Evolutionary conservation across 306 rosid species (phyloP), one percentile per base, ranked within the genome.

Genomic region (Prosopis cineraria): DNA sequence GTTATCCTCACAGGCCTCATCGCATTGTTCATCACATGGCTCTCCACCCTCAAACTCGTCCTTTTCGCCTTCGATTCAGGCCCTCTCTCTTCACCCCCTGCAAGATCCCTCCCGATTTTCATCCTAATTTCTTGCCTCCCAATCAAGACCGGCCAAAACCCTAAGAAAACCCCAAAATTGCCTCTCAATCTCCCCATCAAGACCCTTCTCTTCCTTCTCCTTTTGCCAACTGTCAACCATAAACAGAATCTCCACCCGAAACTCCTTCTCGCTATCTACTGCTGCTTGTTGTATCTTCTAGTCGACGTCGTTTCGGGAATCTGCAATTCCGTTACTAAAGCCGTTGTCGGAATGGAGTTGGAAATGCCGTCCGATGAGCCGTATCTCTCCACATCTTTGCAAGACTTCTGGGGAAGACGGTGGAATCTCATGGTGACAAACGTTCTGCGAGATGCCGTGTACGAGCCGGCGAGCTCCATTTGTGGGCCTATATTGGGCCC

Each of bases 341-440:
- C 45, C 5, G 2, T 36, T 36, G 10, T 64, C 25, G 16, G 45
- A 36, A 33, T 64, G 8, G 70, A 64, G 45, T 2, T 64, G 17
- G 45, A 64, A 36, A 7, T 34, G 70, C 45, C 70, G 30, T 64
- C 70, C 14, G 33, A 64, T 10, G 70, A 64, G 45, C 70, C 70
- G 1, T 64, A 64, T 34, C 70, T 64, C 1, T 64, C 70, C 0
- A 64, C 70, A 8, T 64, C 70, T 1, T 36, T 34, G 45, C 70
- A 36, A n/a, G 70, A 64, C 19, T 64, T 64, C 16, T 64, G 70
- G 70, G 45, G 70, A 17, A 64, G 70, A 34, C 40, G 70, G 45
- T 64, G 70, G 70, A 64, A 64, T 39, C 70, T 64, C 70, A 64
- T 64, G 70, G 70, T 64, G 11, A 34, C 70, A 3, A n/a, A 14